phyloP scores from a whole-genome alignment of 768 basidiomycete species.

The Termitomyces sp. region DNA sequence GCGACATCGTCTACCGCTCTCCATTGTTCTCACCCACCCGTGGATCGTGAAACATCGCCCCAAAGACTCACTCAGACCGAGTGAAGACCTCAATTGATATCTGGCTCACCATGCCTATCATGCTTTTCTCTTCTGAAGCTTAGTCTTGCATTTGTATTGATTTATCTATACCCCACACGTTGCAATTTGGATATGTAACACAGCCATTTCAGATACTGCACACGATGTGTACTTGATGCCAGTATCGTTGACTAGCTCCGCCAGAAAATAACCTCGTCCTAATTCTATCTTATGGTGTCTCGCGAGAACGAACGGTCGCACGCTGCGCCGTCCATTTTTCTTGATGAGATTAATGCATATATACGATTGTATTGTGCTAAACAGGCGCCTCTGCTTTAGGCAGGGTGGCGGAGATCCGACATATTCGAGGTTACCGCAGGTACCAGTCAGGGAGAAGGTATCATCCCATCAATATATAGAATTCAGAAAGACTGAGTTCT shows the following conservation, averaged over 20 bases:
- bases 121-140: not conserved
- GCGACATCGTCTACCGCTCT: slow-evolving; percentile 67
- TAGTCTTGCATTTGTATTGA: not conserved
- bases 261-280: not conserved
- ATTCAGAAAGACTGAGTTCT: not conserved
- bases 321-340: not conserved
- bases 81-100: slow-evolving; percentile 4
- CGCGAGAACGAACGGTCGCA: not conserved
- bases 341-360: not conserved
- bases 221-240: not conserved
- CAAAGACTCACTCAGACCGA: slow-evolving; percentile 32
- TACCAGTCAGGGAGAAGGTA: too few species aligned
- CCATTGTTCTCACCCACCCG: slow-evolving; percentile 75
- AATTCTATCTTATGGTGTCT: not conserved
- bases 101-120: not conserved
- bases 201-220: not conserved
- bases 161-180: not conserved
- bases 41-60: slow-evolving; percentile 78
- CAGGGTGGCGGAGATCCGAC: not conserved
- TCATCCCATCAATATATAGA: not conserved
- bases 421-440: not conserved
- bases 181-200: not conserved
- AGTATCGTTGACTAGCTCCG: not conserved
- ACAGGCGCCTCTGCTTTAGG: too few species aligned
- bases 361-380: not conserved